Evolutionary conservation across 2,329 filamentous ascomycete species (phyloP).

Genomic region (Sporothrix schenckii): DNA sequence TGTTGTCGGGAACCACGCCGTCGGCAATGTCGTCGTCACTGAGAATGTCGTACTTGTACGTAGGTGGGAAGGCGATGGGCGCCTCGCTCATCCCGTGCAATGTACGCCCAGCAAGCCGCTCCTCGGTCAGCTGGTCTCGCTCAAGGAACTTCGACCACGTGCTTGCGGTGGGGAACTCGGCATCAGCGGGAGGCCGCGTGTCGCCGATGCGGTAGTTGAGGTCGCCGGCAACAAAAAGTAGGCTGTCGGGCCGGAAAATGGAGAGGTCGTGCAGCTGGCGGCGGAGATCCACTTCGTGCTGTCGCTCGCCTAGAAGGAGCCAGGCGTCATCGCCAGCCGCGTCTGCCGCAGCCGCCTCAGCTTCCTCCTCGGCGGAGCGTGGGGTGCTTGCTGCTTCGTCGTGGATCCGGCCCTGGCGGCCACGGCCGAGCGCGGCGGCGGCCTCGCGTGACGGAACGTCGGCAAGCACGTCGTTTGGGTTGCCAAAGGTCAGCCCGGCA

Average conservation of each 20-base stretch:
- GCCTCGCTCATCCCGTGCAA: conserved; percentile 79
- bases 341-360: conserved; percentile 40
- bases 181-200: conserved; percentile 61
- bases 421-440: conserved; percentile 12
- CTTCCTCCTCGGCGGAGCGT: conserved; percentile 42
- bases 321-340: conserved; percentile 44
- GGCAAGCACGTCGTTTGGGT: conserved; percentile 48
- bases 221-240: conserved; percentile 87
- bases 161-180: conserved; percentile 64
- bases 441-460: background rate
- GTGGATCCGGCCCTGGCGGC: conserved; percentile 31
- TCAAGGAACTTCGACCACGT: conserved; percentile 70
- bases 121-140: conserved; percentile 77
- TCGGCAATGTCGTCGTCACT: conserved; percentile 37
- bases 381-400: conserved; percentile 37
- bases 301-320: conserved; percentile 35
- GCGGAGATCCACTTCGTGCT: conserved; percentile 36
- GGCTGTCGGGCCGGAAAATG: conserved; percentile 73
- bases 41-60: conserved; percentile 79
- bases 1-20: conserved; percentile 41
- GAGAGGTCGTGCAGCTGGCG: conserved; percentile 57
- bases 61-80: conserved; percentile 78
- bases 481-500: conserved; percentile 74
- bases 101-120: conserved; percentile 68
- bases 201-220: conserved; percentile 90